These are phyloP conservation scores for Gymnopilus dilepis DNA, from an alignment of 768 basidiomycete species.

Conservation along the genomic window DNA sequence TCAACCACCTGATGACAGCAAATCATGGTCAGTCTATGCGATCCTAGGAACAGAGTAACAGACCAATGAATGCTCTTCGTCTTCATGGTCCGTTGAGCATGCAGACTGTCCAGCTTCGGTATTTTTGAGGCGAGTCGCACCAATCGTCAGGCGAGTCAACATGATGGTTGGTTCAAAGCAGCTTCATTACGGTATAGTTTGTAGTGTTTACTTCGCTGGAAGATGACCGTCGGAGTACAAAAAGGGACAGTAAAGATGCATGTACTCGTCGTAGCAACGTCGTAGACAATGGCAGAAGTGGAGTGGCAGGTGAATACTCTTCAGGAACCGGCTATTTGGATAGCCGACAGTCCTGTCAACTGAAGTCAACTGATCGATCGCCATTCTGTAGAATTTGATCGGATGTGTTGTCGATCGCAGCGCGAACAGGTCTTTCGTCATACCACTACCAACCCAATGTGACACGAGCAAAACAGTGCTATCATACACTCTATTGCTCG, in stretches of 20 bases:
- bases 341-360: not conserved
- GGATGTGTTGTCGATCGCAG: too few relatives aligned
- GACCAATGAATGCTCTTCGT: conserved; percentile 32
- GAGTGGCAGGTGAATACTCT: not conserved
- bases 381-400: too few relatives aligned
- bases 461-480: too few relatives aligned
- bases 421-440: too few relatives aligned
- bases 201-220: not conserved
- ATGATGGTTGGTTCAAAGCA: not conserved
- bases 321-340: not conserved
- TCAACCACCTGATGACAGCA: conserved; percentile 33
- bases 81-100: conserved; percentile 21
- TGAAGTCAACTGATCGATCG: not conserved
- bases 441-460: too few relatives aligned
- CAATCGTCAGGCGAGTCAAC: conserved; percentile 31
- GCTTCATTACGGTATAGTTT: not conserved
- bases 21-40: not conserved
- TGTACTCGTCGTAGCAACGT: not conserved
- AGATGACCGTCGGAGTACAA: not conserved
- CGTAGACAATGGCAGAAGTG: not conserved
- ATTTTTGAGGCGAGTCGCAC: conserved; percentile 28
- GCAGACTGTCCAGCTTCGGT: conserved; percentile 27
- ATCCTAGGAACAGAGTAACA: too few relatives aligned
- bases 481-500: too few relatives aligned
- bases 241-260: not conserved